Evolutionary conservation across 345 rosid species (phyloP).

Genomic region (Murraya koenigii): DNA sequence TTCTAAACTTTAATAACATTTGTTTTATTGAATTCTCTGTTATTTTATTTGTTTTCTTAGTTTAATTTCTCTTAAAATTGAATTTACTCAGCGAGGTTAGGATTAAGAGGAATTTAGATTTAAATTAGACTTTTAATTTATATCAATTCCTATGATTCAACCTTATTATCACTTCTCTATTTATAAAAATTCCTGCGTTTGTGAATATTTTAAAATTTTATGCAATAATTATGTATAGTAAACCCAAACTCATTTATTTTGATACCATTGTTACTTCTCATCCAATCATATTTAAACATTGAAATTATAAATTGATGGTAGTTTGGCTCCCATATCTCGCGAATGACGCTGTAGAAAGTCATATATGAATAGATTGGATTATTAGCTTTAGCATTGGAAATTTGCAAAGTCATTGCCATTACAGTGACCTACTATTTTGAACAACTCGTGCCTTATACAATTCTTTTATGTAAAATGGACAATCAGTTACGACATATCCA

Average conservation of each 20-base stretch:
- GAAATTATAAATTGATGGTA: background rate
- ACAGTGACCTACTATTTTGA: background rate
- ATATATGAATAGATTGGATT: background rate
- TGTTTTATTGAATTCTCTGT: no score
- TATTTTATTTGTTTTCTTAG: no score
- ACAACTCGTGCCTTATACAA: background rate
- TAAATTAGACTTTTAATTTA: no score
- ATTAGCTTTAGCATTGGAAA: background rate
- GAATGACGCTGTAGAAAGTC: background rate
- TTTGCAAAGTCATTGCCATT: background rate
- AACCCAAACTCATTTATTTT: background rate
- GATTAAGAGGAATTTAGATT: no score
- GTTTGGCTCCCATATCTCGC: background rate
- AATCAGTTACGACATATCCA: background rate
- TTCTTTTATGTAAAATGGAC: background rate
- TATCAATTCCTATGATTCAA: accelerated
- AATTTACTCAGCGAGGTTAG: no score
- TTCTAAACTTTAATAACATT: no score
- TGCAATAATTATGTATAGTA: no score
- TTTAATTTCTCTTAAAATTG: no score
- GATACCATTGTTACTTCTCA: background rate
- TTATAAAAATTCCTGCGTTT: accelerated
- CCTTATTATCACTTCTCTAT: no score
- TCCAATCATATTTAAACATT: background rate
- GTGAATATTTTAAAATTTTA: no score